Evolutionary conservation across 108 stramenopile genomes (phyloP), one percentile per base, ranked within the genome.

Genomic region (Skeletonema marinoi): DNA sequence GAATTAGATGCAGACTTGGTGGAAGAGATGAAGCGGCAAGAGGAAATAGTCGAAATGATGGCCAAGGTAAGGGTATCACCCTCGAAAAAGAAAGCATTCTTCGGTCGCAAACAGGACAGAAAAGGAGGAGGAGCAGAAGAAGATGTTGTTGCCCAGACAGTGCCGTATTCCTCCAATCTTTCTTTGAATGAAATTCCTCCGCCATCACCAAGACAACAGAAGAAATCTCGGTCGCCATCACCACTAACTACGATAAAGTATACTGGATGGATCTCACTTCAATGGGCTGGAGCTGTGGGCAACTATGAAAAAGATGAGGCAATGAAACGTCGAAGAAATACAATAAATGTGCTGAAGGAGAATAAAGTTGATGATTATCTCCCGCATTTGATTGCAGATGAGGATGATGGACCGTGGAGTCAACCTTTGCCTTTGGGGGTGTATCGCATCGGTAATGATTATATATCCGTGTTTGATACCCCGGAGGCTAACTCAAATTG

Each of bases 331-430:
- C 51, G 42, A 38, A 25, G 60, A 21, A 41, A 38, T 46, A 29
- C 19, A 56, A 56, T 56, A 1, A 56, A 56, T 29, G 25, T 25
- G 19, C 25, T 32, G 3, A 59, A 44, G 13, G 10, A 6, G 19
- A 3, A 38, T 30, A 5, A 60, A 42, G 36, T 36, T 25, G 17
- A 30, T 39, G 32, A 59, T 21, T 42, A 60, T 2, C 42, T 11
- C 0, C 1, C 42, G 1, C 41, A 41, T 30, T 61, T 54, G 6
- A 42, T 48, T 51, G 25, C 71, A 0, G 81, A 82, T 54, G 81
- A 82, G 44, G 81, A 82, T 63, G 71, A 82, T 38, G 81, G 81
- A 19, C 81, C 81, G 14, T 82, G 81, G 81, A 76, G 74, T 63
- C 59, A 63, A 60, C 71, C 74, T 0, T 12, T 82, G 48, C 70